Conservation (phyloP, 164 flowering plant genomes). For the Dillenia suffruticosa region DNA sequence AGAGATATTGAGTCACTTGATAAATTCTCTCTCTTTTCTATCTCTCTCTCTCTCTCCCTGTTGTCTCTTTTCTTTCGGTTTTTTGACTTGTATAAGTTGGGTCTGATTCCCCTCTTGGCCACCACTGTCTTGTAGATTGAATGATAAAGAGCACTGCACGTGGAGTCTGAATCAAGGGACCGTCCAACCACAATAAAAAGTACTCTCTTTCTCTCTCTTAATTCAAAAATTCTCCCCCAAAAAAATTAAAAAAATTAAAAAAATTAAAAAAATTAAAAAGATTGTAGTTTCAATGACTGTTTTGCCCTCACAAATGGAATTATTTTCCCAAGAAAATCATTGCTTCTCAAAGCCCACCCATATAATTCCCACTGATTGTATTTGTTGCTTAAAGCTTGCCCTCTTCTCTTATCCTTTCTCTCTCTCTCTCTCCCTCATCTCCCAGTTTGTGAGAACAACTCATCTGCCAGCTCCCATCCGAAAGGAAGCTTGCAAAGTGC, state of each 20-base stretch:
- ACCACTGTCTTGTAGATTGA: conserved; percentile 60
- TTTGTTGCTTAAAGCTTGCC: conserved; percentile 64
- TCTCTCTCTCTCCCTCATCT: conserved; percentile 8
- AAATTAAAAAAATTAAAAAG: conserved; percentile 1
- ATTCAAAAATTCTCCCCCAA: conserved; percentile 5
- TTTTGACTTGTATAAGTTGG: conserved; percentile 30
- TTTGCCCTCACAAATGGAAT: not conserved
- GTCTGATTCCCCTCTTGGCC: conserved; percentile 31
- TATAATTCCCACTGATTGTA: conserved; percentile 61
- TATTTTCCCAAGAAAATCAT: not conserved
- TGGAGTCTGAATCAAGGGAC: conserved; percentile 73
- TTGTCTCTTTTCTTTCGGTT: conserved; percentile 6
- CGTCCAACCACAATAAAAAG: conserved; percentile 48
- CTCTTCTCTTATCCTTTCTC: conserved; percentile 16
- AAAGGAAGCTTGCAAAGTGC: conserved; percentile 10
- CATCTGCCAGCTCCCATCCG: conserved; percentile 10
- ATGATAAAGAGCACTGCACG: conserved; percentile 76
- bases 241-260: conserved; percentile 8
- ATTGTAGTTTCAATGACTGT: not conserved
- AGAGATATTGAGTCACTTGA: conserved; percentile 29
- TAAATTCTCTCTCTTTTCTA: too few relatives aligned
- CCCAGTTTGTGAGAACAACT: conserved; percentile 10
- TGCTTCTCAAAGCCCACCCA: conserved; percentile 16
- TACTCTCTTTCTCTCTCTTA: not conserved
- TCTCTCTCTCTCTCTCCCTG: too few relatives aligned